Evolutionary conservation across 148 eudicot genomes (phyloP).

Genomic region (Suaeda aralocaspica): DNA sequence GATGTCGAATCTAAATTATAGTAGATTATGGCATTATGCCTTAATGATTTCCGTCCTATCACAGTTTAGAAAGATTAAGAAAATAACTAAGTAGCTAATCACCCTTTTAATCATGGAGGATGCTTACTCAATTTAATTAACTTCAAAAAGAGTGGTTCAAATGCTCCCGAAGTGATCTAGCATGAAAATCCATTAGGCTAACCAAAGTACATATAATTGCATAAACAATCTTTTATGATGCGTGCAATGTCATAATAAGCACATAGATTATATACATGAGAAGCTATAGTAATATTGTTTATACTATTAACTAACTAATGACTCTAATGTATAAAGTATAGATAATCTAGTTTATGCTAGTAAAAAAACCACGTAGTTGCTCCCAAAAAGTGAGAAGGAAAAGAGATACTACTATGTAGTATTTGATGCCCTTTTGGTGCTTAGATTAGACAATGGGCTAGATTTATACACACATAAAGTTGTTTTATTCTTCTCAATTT

Average conservation of each 20-base stretch:
- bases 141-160: slow-evolving; percentile 1
- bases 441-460: slow-evolving; percentile 1
- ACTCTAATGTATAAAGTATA: too few relatives aligned
- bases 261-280: too few relatives aligned
- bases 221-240: background rate
- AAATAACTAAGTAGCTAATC: background rate
- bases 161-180: background rate
- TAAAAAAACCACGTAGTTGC: background rate
- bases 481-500: too few relatives aligned
- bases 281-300: too few relatives aligned
- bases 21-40: too few relatives aligned
- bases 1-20: too few relatives aligned
- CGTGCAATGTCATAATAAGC: background rate
- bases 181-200: background rate
- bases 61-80: background rate
- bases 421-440: background rate
- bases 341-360: background rate
- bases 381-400: background rate
- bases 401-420: too few relatives aligned
- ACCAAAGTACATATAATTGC: background rate
- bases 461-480: too few relatives aligned
- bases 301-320: too few relatives aligned
- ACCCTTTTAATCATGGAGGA: background rate
- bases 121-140: slow-evolving; percentile 7
- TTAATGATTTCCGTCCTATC: too few relatives aligned